These are phyloP conservation scores for Colletotrichum siamense DNA, from an alignment of 2,329 filamentous ascomycete species.

Conservation along the genomic window DNA sequence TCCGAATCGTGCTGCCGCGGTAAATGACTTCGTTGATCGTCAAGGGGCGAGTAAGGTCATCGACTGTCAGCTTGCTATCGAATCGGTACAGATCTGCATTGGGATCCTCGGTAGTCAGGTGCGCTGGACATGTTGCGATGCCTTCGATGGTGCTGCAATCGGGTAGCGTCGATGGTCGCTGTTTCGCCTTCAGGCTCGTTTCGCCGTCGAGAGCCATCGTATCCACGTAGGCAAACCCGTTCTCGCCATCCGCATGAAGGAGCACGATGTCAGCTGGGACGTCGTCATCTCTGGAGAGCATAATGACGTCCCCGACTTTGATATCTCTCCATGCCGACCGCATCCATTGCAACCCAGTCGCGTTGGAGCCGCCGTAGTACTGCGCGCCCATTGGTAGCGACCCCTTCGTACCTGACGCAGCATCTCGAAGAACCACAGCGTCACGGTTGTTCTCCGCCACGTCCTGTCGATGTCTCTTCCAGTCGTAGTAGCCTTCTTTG, in stretches of 20 bases:
- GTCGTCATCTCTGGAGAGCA: constrained; percentile 71
- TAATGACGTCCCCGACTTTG: constrained; percentile 55
- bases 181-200: constrained; percentile 81
- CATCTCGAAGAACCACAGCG: background rate
- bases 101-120: constrained; percentile 76
- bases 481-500: constrained; percentile 90
- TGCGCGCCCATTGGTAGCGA: constrained; percentile 30
- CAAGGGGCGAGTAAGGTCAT: constrained; percentile 67
- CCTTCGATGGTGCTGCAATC: constrained; percentile 59
- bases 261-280: constrained; percentile 84
- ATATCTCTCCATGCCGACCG: constrained; percentile 48
- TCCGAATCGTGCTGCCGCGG: constrained; percentile 83
- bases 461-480: constrained; percentile 79
- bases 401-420: constrained; percentile 29
- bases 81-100: constrained; percentile 81
- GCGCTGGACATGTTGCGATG: constrained; percentile 60
- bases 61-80: constrained; percentile 68
- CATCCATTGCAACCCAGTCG: constrained; percentile 63
- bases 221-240: constrained; percentile 81
- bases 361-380: constrained; percentile 21
- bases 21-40: constrained; percentile 85
- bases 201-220: constrained; percentile 86
- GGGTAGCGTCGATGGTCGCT: constrained; percentile 66
- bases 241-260: constrained; percentile 77
- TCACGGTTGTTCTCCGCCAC: constrained; percentile 71